phyloP scores from a whole-genome alignment of 2,329 filamentous ascomycete species.

The Alternaria hordeiaustralica region DNA sequence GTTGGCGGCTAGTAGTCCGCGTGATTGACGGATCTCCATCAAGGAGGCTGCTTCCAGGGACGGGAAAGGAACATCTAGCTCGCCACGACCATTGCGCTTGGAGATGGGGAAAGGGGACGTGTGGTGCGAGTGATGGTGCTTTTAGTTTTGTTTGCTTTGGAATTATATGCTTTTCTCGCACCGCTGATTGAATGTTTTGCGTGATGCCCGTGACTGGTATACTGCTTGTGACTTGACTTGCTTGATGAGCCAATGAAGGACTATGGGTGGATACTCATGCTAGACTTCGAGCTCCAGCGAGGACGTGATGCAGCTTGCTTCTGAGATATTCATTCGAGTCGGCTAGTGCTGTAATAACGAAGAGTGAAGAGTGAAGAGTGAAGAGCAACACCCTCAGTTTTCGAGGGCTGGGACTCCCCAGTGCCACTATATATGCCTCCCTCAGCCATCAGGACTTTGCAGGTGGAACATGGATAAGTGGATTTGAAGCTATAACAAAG shows the following conservation, averaged over 20 bases:
- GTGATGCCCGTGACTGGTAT: neutral
- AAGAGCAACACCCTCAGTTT: neutral
- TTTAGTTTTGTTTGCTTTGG: constrained; percentile 21
- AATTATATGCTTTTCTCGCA: constrained; percentile 13
- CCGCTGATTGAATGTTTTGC: neutral
- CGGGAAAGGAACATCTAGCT: constrained; percentile 30
- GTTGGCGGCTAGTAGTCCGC: constrained; percentile 25
- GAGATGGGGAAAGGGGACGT: constrained; percentile 11
- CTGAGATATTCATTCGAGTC: neutral
- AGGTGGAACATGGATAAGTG: neutral
- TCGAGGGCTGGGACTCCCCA: neutral
- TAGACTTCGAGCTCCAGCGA: neutral
- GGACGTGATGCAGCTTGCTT: neutral
- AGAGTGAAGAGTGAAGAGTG: neutral
- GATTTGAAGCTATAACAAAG: neutral
- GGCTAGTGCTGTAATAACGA: neutral
- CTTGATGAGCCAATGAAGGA: neutral
- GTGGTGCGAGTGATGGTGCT: constrained; percentile 14
- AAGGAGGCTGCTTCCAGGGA: constrained; percentile 39
- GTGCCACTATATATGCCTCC: neutral
- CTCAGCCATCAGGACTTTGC: neutral
- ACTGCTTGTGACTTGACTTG: neutral
- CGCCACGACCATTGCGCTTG: constrained; percentile 32
- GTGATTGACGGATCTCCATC: constrained; percentile 13
- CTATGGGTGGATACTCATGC: neutral